Conservation (phyloP, 768 basidiomycete species). For the Kwoniella bestiolae region DNA sequence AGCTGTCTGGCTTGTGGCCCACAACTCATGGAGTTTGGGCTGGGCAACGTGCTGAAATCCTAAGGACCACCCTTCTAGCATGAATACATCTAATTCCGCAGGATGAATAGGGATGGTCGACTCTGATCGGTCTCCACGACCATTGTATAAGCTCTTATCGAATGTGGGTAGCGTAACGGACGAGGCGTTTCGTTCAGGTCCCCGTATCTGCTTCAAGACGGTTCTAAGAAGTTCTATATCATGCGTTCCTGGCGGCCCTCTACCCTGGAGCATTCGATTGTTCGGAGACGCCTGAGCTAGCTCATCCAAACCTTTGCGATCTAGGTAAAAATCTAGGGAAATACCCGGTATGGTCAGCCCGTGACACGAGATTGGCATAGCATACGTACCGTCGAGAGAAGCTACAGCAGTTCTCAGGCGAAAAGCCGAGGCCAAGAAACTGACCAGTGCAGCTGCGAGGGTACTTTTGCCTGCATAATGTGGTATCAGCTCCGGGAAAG, state of each 20-base stretch:
- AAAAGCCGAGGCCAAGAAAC: conserved; percentile 51
- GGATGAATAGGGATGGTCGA: conserved; percentile 60
- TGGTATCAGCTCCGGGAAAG: background rate
- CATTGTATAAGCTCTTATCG: conserved; percentile 78
- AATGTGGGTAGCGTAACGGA: conserved; percentile 68
- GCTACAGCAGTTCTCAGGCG: conserved; percentile 35
- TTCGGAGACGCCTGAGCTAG: conserved; percentile 65
- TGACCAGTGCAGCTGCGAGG: conserved; percentile 66
- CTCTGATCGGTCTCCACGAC: conserved; percentile 77
- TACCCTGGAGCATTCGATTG: conserved; percentile 73
- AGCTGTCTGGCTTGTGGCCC: conserved; percentile 46
- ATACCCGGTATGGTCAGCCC: too few species aligned
- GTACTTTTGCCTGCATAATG: conserved; percentile 68
- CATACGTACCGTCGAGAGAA: conserved; percentile 50
- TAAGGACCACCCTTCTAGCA: conserved; percentile 92
- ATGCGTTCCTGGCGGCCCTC: conserved; percentile 91
- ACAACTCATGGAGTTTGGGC: conserved; percentile 64
- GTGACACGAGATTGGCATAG: background rate
- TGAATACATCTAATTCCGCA: conserved; percentile 70
- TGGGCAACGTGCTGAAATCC: conserved; percentile 73
- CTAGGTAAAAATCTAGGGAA: conserved; percentile 81
- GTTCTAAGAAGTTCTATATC: conserved; percentile 70
- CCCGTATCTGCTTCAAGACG: conserved; percentile 63
- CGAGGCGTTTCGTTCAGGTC: conserved; percentile 52
- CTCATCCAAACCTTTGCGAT: conserved; percentile 65